These are phyloP conservation scores for Solanum chiquidenum DNA, from an alignment of 257 asterid genomes.

Conservation along the genomic window DNA sequence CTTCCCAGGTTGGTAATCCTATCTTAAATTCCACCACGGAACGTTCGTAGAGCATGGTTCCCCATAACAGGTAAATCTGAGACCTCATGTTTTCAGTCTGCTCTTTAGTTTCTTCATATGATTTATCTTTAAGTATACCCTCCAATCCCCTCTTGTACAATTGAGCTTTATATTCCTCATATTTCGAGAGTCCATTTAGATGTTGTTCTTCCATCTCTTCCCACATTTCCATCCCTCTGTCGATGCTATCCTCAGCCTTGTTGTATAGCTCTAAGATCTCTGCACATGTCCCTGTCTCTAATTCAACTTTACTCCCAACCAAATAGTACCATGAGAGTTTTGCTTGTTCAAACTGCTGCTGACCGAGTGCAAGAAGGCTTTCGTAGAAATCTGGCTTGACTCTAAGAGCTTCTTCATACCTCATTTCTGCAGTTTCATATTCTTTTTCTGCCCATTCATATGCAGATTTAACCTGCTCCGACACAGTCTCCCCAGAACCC, in stretches of 20 bases:
- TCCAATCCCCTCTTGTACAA: slow-evolving; percentile 54
- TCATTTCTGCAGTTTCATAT: slow-evolving; percentile 59
- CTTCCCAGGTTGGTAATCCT: slow-evolving; percentile 86
- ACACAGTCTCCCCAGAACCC: slow-evolving; percentile 37
- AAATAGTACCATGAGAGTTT: slow-evolving; percentile 76
- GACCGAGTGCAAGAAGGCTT: slow-evolving; percentile 87
- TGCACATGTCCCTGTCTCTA: slow-evolving; percentile 44
- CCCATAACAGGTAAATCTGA: slow-evolving; percentile 85
- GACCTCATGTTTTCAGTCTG: slow-evolving; percentile 63
- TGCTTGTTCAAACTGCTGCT: slow-evolving; percentile 84
- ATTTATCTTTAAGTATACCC: slow-evolving; percentile 37
- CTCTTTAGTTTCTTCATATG: slow-evolving; percentile 55
- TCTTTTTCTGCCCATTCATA: slow-evolving; percentile 69
- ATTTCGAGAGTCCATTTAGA: slow-evolving; percentile 70
- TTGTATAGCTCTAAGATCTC: slow-evolving; percentile 74
- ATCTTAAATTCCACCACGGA: slow-evolving; percentile 89
- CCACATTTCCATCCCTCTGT: slow-evolving; percentile 84
- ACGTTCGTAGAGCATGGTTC: slow-evolving; percentile 80
- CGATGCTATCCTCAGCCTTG: slow-evolving; percentile 91
- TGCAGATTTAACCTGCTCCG: slow-evolving; percentile 43
- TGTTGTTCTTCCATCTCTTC: slow-evolving; percentile 89
- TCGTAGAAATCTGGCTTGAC: slow-evolving; percentile 87
- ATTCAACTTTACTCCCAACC: slow-evolving; percentile 40
- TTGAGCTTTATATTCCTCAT: slow-evolving; percentile 50
- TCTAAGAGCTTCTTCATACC: slow-evolving; percentile 70